Base-by-base conservation (phyloP, 805 yeast genomes). In the Candida andamanensis region DNA sequence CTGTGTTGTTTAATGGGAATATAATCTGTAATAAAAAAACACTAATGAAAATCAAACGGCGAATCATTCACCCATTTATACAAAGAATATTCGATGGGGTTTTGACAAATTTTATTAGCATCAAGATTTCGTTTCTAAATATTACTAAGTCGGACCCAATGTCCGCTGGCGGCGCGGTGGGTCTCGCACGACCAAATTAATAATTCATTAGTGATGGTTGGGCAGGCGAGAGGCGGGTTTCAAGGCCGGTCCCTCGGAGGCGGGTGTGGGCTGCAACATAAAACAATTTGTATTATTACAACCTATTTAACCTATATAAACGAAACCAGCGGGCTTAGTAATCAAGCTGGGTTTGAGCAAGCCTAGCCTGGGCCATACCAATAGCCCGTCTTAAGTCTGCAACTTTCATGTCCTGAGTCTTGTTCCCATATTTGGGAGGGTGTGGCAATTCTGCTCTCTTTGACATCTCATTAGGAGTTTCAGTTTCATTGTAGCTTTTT, bases 51-150 rank as follows among this genome's bases (percentile, higher is more conserved):
- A 7, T 9, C 17, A 10, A 16, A 13, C 11, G 11, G 6, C 10
- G 15, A 23, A 23, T 12, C 33, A 33, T 33, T 8, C 17, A 33
- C 20, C 19, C 26, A 23, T 33, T 28, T 28, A 29, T 29, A 10
- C 13, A 12, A 23, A 8, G 26, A 14, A 11, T 9, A 23, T 9
- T 23, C 12, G 12, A 12, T 6, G 12, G 8, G 26, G 8, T 15
- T 12, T 26, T 26, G 11, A 17, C 17, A 10, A 26, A 14, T 17
- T 7, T 16, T 11, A 8, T 11, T 26, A 26, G 5, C 17, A 8
- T 11, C 21, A 15, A n/a, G n/a, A n/a, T n/a, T n/a, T n/a, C n/a
- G 20, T 26, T 26, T 26, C 22, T 26, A 26, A 26, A 26, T 26
- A 6, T 26, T 26, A 26, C 21, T 26, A 26, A 26, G 15, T 10